Percentiles rank a stretch among this genome's conserved stretches.
Conservation (phyloP, 2,329 filamentous ascomycete species). For the Simplicillium aogashimaense region DNA sequence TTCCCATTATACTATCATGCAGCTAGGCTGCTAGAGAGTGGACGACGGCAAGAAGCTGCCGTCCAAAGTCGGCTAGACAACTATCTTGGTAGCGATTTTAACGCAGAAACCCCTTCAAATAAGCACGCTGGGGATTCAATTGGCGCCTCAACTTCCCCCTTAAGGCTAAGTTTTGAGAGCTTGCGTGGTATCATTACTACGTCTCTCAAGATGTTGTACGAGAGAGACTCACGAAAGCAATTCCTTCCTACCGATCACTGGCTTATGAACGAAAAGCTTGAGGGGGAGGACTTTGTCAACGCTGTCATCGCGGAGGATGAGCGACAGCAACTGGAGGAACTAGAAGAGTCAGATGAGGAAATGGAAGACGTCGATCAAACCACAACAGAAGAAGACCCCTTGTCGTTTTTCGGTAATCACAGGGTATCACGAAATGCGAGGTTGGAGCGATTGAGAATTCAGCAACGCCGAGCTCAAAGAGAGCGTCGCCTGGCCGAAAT, state of each 20-base stretch:
- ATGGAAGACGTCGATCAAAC: conserved; percentile 11
- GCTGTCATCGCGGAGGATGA: conserved; percentile 86
- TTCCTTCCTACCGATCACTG: conserved; percentile 82
- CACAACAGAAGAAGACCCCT: conserved; percentile 16
- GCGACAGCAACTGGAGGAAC: conserved; percentile 49
- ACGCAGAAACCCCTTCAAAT: conserved; percentile 2
- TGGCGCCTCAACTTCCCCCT: conserved; percentile 7
- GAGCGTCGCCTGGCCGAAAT: conserved; percentile 68
- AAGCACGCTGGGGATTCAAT: conserved; percentile 5
- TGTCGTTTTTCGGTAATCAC: conserved; percentile 35
- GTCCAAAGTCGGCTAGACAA: conserved; percentile 16
- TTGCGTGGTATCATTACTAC: conserved; percentile 73
- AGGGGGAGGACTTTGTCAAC: conserved; percentile 80
- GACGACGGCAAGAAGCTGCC: conserved; percentile 10
- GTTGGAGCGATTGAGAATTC: conserved; percentile 51
- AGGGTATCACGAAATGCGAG: conserved; percentile 53
- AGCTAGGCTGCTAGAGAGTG: conserved; percentile 41
- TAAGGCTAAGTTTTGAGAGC: conserved; percentile 57
- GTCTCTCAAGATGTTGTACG: conserved; percentile 79
- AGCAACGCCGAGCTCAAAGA: conserved; percentile 56
- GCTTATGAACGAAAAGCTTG: conserved; percentile 82
- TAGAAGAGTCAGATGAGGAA: conserved; percentile 25
- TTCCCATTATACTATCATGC: conserved; percentile 84
- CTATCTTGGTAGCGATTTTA: conserved; percentile 14
- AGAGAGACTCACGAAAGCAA: conserved; percentile 78